Evolutionary conservation across 2,329 filamentous ascomycete genomes (phyloP).

Genomic region (Exophiala mesophila): DNA sequence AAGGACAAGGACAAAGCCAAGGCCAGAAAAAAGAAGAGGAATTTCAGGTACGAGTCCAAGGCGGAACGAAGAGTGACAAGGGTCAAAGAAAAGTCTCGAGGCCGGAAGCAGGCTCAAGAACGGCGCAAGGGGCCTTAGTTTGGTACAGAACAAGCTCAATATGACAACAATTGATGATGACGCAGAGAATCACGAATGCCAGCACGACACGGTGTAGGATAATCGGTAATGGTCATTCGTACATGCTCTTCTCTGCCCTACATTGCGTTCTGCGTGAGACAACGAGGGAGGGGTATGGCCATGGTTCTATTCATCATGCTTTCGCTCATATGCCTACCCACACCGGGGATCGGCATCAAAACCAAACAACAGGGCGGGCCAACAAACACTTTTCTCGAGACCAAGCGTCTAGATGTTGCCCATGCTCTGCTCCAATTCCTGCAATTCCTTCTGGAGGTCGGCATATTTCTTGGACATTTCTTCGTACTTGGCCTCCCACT

Average conservation of each 20-base stretch:
- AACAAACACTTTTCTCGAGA: not conserved
- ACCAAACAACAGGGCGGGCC: not conserved
- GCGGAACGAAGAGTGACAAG: slow-evolving; percentile 63
- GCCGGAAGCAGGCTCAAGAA: slow-evolving; percentile 63
- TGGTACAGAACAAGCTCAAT: too few relatives aligned
- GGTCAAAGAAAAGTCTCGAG: slow-evolving; percentile 62
- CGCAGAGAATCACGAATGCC: too few relatives aligned
- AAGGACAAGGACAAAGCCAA: slow-evolving; percentile 38
- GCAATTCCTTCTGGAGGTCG: slow-evolving; percentile 78
- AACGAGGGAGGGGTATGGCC: not conserved
- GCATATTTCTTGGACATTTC: slow-evolving; percentile 91
- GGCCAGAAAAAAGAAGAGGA: slow-evolving; percentile 77
- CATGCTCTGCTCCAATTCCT: slow-evolving; percentile 86
- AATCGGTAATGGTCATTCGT: slow-evolving; percentile 2
- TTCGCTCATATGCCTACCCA: not conserved
- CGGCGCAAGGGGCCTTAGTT: slow-evolving; percentile 42
- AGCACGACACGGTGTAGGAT: too few relatives aligned
- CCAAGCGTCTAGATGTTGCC: slow-evolving; percentile 76
- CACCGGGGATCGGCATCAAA: not conserved
- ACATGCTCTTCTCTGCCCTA: too few relatives aligned
- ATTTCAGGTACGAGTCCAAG: slow-evolving; percentile 91
- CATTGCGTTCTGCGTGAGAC: too few relatives aligned
- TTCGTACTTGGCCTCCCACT: slow-evolving; percentile 97
- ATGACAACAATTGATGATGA: too few relatives aligned
- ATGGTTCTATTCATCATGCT: not conserved